These are phyloP conservation scores for Tympanopsis confertula DNA, from an alignment of 2,329 filamentous ascomycete genomes.

Conservation along the genomic window DNA sequence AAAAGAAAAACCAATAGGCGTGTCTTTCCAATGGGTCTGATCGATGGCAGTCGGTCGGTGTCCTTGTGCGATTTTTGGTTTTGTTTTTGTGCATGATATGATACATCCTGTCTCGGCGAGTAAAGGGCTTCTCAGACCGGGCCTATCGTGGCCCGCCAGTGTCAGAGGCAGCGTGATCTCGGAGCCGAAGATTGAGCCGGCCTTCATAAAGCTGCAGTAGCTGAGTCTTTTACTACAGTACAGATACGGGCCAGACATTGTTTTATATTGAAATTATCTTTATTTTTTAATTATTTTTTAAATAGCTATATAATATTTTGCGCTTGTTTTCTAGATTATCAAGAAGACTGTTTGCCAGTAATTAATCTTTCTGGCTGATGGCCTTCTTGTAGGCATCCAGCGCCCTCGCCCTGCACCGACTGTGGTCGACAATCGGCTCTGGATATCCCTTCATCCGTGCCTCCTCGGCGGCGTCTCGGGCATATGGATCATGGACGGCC, in stretches of 20 bases:
- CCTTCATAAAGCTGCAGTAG: constrained; percentile 50
- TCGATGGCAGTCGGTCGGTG: no score
- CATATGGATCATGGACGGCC: constrained; percentile 73
- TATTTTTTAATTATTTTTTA: constrained; percentile 7
- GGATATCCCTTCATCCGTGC: constrained; percentile 65
- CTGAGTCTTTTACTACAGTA: constrained; percentile 43
- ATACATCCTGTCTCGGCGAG: no score
- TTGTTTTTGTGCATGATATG: no score
- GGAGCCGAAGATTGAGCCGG: no score
- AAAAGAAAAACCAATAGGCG: no score
- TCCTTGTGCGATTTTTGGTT: no score
- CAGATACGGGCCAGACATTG: constrained; percentile 56
- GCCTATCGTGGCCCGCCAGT: no score
- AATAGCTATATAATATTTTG: background rate
- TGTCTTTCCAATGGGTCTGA: no score
- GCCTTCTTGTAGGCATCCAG: constrained; percentile 61
- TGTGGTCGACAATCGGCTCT: constrained; percentile 63
- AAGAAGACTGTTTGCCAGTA: constrained; percentile 4
- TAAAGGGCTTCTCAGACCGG: no score
- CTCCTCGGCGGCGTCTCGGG: constrained; percentile 41
- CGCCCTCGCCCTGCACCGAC: constrained; percentile 52
- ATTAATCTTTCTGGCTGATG: constrained; percentile 35
- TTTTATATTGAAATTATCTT: no score
- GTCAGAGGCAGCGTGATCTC: no score
- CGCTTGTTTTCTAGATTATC: background rate